Conservation (phyloP, 192 early-diverging fungal genomes). For the Rhizophagus prolifer region DNA sequence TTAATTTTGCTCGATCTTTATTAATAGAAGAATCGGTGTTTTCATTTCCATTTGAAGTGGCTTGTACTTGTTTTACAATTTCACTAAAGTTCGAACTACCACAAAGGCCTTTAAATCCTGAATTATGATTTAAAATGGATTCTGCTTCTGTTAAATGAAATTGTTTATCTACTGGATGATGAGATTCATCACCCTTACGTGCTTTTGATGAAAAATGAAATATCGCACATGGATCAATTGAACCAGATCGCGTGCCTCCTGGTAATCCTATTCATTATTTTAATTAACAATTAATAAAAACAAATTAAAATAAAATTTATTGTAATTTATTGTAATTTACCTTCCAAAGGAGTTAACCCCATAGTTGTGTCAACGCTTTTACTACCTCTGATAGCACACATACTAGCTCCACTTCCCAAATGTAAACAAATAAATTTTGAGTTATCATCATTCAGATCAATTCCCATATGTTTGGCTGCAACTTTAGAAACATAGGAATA, state of each 20-base stretch:
- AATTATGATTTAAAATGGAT: constrained; percentile 41
- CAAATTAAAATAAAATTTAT: too few species aligned
- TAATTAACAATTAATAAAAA: not conserved
- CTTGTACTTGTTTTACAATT: constrained; percentile 20
- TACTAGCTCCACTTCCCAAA: constrained; percentile 30
- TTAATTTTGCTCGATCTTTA: constrained; percentile 33
- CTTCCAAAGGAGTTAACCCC: constrained; percentile 33
- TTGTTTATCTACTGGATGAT: constrained; percentile 23
- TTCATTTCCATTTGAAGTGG: not conserved
- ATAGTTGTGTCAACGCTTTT: constrained; percentile 32
- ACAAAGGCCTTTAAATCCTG: constrained; percentile 41
- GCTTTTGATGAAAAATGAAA: constrained; percentile 36
- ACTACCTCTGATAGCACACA: constrained; percentile 27
- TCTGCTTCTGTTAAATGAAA: constrained; percentile 41
- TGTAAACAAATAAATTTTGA: constrained; percentile 30
- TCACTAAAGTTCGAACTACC: constrained; percentile 39
- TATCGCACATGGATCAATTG: constrained; percentile 41
- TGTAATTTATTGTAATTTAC: not conserved
- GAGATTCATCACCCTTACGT: not conserved
- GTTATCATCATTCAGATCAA: constrained; percentile 5
- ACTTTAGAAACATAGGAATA: constrained; percentile 27
- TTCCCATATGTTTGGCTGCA: constrained; percentile 22
- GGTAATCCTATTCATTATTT: constrained; percentile 24
- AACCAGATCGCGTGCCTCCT: constrained; percentile 40
- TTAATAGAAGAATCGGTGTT: not conserved